Conservation (phyloP, 257 asterid species). For the Leptodermis oblonga region DNA sequence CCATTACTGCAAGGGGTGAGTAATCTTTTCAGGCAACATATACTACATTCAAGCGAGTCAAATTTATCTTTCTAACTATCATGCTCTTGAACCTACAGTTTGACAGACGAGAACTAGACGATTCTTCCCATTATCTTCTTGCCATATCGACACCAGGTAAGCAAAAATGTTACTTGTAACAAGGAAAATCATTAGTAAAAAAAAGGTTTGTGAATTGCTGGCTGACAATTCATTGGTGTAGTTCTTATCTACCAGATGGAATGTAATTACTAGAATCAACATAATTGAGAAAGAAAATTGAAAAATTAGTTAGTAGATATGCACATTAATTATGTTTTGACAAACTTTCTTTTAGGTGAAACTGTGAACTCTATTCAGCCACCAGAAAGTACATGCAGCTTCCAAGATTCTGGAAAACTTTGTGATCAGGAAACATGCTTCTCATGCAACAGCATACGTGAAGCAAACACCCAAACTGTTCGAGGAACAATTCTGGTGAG, state of each 20-base stretch:
- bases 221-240: not conserved
- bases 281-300: not conserved
- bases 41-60: slow-evolving; percentile 8
- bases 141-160: slow-evolving; percentile 99
- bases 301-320: slow-evolving; percentile 5
- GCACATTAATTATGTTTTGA: not conserved
- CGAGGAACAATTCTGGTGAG: slow-evolving; percentile 95
- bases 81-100: slow-evolving; percentile 45
- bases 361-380: slow-evolving; percentile 77
- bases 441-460: slow-evolving; percentile 85
- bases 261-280: not conserved
- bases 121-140: slow-evolving; percentile 86
- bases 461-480: slow-evolving; percentile 76
- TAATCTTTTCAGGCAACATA: slow-evolving; percentile 16
- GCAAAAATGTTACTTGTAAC: slow-evolving; percentile 3
- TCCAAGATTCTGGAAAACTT: slow-evolving; percentile 53
- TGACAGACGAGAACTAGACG: slow-evolving; percentile 89
- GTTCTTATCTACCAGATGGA: not conserved
- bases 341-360: slow-evolving; percentile 56
- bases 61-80: slow-evolving; percentile 18
- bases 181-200: not conserved
- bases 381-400: slow-evolving; percentile 71
- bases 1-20: slow-evolving; percentile 84
- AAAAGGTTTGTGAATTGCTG: not conserved
- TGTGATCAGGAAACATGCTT: slow-evolving; percentile 76